Evolutionary conservation across 345 rosid species (phyloP), one percentile per base, ranked within the genome.

Genomic region (Excoecaria cochinchinensis): DNA sequence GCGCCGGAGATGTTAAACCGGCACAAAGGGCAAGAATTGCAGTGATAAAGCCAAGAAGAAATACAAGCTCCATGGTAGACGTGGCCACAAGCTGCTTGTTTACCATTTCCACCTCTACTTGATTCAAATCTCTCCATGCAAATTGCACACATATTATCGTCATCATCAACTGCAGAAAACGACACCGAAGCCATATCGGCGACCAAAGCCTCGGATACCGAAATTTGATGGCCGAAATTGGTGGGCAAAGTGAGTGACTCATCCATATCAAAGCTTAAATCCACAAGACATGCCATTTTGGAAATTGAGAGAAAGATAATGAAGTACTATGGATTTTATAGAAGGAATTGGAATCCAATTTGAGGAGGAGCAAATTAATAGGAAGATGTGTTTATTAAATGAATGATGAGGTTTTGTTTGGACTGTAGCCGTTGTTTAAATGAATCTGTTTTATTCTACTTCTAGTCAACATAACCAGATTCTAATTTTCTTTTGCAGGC

Each of bases 21-120:
- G 79, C 86, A 80, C 0, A 83, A 63, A 68, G 84, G 84, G 14
- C 86, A 83, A 17, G 84, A 80, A 66, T 67, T 19, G 36, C 64
- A 44, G 15, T 51, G 39, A 39, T 48, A 75, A 50, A 83, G 64
- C 86, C 84, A 83, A 44, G 53, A 56, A 62, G 86, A 58, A 69
- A 83, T 71, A 58, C 86, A 83, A 42, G 63, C 16, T 6, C 69
- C 73, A 21, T 80, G 86, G 72, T 74, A 80, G 1, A 83, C 78
- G 22, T 83, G 86, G 8, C 84, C 82, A 8, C 86, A 83, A 0
- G 70, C 76, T 40, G 52, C 40, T 11, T 31, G 64, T 38, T 72
- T 83, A 6, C 81, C 78, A 8, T 72, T 83, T 9, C 79, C 80
- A 8, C 70, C 46, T 19, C 8, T 21, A 6, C 38, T 73, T 3